Percentiles rank a stretch among this genome's conserved stretches.
Evolutionary conservation across 1,284 basidiomycete genomes (phyloP).

Genomic region (Kwoniella shivajii): DNA sequence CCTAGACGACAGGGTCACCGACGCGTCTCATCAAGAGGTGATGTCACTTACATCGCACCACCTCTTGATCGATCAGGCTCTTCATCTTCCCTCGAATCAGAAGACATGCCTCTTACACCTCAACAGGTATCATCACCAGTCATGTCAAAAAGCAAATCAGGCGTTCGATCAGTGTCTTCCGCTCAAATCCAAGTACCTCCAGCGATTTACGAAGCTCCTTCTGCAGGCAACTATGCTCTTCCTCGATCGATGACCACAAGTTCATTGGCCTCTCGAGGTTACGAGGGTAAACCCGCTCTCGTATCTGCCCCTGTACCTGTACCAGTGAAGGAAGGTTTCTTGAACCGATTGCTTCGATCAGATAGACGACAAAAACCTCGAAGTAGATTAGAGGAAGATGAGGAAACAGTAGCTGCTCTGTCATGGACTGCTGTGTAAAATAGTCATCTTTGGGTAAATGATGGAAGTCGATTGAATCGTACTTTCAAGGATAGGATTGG

Average conservation of each 20-base stretch:
- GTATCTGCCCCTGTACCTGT: slow-evolving; percentile 10
- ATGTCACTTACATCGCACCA: slow-evolving; percentile 39
- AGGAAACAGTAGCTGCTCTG: slow-evolving; percentile 32
- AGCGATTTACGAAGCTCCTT: slow-evolving; percentile 31
- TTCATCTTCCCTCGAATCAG: slow-evolving; percentile 51
- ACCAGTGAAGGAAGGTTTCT: slow-evolving; percentile 30
- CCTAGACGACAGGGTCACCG: slow-evolving; percentile 24
- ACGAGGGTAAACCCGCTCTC: slow-evolving; percentile 12
- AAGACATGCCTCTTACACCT: slow-evolving; percentile 45
- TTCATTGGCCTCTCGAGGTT: slow-evolving; percentile 10
- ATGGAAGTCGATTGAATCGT: slow-evolving; percentile 1
- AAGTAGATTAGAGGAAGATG: slow-evolving; percentile 33
- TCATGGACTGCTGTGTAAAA: slow-evolving; percentile 34
- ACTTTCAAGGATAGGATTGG: neutral
- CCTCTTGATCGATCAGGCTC: slow-evolving; percentile 53
- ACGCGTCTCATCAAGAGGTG: slow-evolving; percentile 29
- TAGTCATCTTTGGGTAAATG: neutral
- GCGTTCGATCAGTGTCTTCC: slow-evolving; percentile 11
- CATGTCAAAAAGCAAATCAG: slow-evolving; percentile 15
- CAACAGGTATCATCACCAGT: slow-evolving; percentile 22
- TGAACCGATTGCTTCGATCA: slow-evolving; percentile 34
- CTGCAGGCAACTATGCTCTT: slow-evolving; percentile 15
- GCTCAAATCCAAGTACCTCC: slow-evolving; percentile 23
- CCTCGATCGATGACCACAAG: slow-evolving; percentile 27
- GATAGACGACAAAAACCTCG: slow-evolving; percentile 27